Conservation (phyloP, 2,329 filamentous ascomycete genomes). For the Xylaria sp. region DNA sequence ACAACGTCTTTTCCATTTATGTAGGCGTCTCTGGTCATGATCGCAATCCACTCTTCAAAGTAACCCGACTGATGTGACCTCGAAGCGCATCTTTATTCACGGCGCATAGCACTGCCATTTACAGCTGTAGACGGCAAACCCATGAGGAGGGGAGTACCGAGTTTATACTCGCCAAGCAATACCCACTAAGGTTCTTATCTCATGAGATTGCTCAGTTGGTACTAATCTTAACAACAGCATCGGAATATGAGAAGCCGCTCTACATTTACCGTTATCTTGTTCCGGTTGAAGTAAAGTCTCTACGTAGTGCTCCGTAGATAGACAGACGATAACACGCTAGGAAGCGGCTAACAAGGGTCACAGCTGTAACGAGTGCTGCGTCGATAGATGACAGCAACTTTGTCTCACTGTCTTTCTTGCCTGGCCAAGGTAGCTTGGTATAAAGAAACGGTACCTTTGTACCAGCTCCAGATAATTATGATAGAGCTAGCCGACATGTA, state of each 20-base stretch:
- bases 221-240: constrained; percentile 1
- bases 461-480: not conserved
- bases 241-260: constrained; percentile 14
- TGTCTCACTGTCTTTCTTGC: not conserved
- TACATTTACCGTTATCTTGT: constrained; percentile 2
- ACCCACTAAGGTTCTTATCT: not conserved
- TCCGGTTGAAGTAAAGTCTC: constrained; percentile 12
- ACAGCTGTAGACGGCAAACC: constrained; percentile 16
- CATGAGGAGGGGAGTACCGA: not conserved
- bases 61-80: constrained; percentile 11
- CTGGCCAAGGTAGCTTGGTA: not conserved
- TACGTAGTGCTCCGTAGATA: too few species aligned
- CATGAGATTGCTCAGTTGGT: constrained; percentile 8
- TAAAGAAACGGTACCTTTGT: not conserved
- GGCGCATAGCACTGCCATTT: constrained; percentile 12
- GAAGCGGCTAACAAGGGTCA: constrained; percentile 12
- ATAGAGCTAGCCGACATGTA: constrained; percentile 10
- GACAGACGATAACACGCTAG: not conserved
- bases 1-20: constrained; percentile 10
- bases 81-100: constrained; percentile 8
- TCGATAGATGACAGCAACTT: constrained; percentile 22
- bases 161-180: not conserved
- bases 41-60: constrained; percentile 9
- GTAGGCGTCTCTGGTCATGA: constrained; percentile 2
- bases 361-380: constrained; percentile 2